These are phyloP conservation scores for Trichoderma polysporum DNA, from an alignment of 2,329 filamentous ascomycete genomes.

Conservation along the genomic window DNA sequence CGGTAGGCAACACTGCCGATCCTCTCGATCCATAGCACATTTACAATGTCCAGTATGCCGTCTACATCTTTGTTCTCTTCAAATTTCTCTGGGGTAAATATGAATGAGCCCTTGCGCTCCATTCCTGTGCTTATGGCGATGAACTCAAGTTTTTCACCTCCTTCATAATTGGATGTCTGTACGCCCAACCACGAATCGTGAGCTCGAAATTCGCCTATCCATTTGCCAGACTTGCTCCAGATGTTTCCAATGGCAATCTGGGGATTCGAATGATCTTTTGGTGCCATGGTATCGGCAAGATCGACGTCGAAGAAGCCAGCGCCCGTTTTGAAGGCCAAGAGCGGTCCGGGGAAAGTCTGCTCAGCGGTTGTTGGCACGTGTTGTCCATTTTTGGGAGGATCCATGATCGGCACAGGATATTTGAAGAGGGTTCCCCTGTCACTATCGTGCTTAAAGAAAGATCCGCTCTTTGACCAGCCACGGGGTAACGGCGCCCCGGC, in stretches of 20 bases:
- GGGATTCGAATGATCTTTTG: conserved; percentile 38
- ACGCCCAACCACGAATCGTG: conserved; percentile 48
- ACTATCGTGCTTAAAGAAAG: conserved; percentile 41
- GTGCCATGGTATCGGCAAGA: conserved; percentile 37
- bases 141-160: conserved; percentile 46
- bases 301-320: conserved; percentile 43
- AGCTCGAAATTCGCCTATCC: conserved; percentile 45
- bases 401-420: conserved; percentile 44
- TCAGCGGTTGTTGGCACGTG: conserved; percentile 35
- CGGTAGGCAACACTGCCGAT: conserved; percentile 44
- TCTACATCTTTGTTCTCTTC: conserved; percentile 43
- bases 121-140: conserved; percentile 43
- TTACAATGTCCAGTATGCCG: conserved; percentile 46
- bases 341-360: conserved; percentile 37
- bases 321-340: conserved; percentile 43
- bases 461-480: conserved; percentile 41
- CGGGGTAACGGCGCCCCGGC: conserved; percentile 35
- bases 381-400: conserved; percentile 31
- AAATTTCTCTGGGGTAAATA: conserved; percentile 42
- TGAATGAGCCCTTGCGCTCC: conserved; percentile 43
- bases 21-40: conserved; percentile 48
- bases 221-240: conserved; percentile 37
- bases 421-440: conserved; percentile 41
- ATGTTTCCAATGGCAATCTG: conserved; percentile 46
- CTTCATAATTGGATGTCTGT: conserved; percentile 47